Evolutionary conservation across 2,329 filamentous ascomycete genomes (phyloP).

Genomic region (Sporothrix phasma): DNA sequence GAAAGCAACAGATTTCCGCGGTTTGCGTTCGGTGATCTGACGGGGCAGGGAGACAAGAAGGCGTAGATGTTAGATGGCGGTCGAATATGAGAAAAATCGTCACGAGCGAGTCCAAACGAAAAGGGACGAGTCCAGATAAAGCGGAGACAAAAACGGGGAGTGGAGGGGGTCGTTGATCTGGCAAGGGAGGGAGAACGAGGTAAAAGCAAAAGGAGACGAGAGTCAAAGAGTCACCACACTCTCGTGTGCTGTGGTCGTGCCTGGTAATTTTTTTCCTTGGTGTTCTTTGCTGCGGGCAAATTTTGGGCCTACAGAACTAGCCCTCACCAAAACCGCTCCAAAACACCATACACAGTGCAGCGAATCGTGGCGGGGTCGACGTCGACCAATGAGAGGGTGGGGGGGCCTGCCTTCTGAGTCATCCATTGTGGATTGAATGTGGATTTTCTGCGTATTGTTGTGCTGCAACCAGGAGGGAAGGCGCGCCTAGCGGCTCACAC

Average conservation of each 20-base stretch:
- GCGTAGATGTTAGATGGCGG: neutral
- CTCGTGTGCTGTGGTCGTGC: neutral
- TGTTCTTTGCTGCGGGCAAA: neutral
- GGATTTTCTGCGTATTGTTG: neutral
- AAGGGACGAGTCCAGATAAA: slow-evolving; percentile 8
- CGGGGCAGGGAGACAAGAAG: neutral
- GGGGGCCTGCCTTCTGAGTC: neutral
- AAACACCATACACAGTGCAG: neutral
- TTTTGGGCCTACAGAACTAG: slow-evolving; percentile 7
- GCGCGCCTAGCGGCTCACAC: slow-evolving; percentile 1
- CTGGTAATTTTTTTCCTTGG: slow-evolving; percentile 10
- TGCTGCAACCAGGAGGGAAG: neutral
- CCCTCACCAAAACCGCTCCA: neutral
- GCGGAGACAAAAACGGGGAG: slow-evolving; percentile 10
- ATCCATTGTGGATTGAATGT: neutral
- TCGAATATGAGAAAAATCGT: slow-evolving; percentile 8
- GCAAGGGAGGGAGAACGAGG: neutral
- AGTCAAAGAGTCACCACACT: neutral
- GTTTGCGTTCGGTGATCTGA: slow-evolving; percentile 18
- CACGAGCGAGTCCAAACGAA: neutral
- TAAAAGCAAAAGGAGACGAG: neutral
- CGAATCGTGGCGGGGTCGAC: slow-evolving; percentile 14
- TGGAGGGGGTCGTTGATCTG: neutral
- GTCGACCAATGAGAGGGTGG: slow-evolving; percentile 12
- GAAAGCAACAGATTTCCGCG: slow-evolving; percentile 77